These are phyloP conservation scores for Panaeolus papilionaceus DNA, from an alignment of 768 basidiomycete genomes.

Conservation along the genomic window DNA sequence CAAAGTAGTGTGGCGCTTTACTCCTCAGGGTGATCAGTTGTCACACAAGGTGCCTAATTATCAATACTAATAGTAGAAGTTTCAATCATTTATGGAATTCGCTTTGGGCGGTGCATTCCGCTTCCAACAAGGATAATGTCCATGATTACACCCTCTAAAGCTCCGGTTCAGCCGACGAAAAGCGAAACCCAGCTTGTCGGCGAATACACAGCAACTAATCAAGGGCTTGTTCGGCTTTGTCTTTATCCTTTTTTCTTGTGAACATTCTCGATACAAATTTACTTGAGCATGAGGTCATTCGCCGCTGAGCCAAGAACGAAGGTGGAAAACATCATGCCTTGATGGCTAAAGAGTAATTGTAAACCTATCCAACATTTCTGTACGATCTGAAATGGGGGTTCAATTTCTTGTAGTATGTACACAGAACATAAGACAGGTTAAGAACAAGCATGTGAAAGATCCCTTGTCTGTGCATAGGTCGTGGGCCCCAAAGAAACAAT, in stretches of 20 bases:
- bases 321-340: not conserved
- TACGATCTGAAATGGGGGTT: constrained; percentile 9
- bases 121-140: not conserved
- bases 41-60: constrained; percentile 7
- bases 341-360: not conserved
- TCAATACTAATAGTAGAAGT: constrained; percentile 10
- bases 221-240: not conserved
- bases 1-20: constrained; percentile 11
- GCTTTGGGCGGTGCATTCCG: not conserved
- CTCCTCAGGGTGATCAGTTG: not conserved
- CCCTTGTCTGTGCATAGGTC: not conserved
- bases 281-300: not conserved
- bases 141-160: not conserved
- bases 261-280: constrained; percentile 5
- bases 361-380: not conserved
- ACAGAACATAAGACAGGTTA: not conserved
- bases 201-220: not conserved
- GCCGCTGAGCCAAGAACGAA: constrained; percentile 1
- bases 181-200: constrained; percentile 3
- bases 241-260: not conserved
- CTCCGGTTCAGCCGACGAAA: constrained; percentile 10
- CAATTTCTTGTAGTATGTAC: not conserved
- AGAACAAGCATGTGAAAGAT: constrained; percentile 5
- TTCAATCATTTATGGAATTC: not conserved
- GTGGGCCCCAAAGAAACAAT: not conserved